Conservation (phyloP, 305 asterid genomes). For the Solanum hybrid region DNA sequence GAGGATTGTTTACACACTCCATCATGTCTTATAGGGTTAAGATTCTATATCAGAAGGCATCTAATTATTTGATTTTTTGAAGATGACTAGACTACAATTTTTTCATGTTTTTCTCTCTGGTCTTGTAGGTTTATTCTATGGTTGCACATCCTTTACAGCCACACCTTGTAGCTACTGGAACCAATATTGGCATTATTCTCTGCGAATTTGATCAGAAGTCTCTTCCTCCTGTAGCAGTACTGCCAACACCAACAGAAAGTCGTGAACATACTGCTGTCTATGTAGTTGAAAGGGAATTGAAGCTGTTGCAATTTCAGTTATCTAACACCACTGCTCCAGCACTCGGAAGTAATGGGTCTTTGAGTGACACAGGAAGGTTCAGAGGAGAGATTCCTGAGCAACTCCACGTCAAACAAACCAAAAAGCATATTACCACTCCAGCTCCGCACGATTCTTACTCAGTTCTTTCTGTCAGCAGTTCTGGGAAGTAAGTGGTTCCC, state of each 20-base stretch:
- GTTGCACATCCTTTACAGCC: constrained; percentile 89
- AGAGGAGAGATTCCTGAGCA: constrained; percentile 85
- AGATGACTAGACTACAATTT: background rate
- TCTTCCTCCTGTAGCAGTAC: constrained; percentile 83
- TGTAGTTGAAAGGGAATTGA: constrained; percentile 79
- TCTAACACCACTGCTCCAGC: constrained; percentile 73
- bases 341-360: constrained; percentile 87
- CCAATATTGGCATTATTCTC: constrained; percentile 82
- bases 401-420: constrained; percentile 76
- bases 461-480: constrained; percentile 78
- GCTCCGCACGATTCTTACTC: constrained; percentile 92
- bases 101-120: constrained; percentile 8
- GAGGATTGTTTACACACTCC: background rate
- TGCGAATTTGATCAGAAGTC: constrained; percentile 88
- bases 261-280: constrained; percentile 88
- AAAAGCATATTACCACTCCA: constrained; percentile 76
- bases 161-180: constrained; percentile 92
- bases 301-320: constrained; percentile 75
- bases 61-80: background rate
- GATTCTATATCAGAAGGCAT: background rate
- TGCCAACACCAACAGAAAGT: constrained; percentile 64
- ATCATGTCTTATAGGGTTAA: background rate
- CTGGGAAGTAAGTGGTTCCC: constrained; percentile 80
- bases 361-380: constrained; percentile 74
- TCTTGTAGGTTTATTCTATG: constrained; percentile 73